Conservation (phyloP, 345 rosid genomes). For the Corymbia maculata region DNA sequence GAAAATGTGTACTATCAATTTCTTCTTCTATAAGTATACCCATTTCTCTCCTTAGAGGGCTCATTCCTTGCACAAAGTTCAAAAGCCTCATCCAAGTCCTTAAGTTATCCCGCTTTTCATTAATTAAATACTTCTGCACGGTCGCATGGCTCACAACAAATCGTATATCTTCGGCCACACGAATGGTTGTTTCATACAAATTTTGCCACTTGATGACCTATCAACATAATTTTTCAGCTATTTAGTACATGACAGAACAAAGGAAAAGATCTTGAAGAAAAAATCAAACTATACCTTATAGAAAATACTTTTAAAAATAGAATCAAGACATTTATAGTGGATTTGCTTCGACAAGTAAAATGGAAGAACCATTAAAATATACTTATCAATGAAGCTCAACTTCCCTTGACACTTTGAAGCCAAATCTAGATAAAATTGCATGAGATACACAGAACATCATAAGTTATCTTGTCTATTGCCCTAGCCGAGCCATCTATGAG, state of each 20-base stretch:
- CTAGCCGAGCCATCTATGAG: not conserved
- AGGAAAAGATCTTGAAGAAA: not conserved
- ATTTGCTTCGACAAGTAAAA: not conserved
- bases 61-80: conserved; percentile 78
- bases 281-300: not conserved
- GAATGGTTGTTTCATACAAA: conserved; percentile 47
- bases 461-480: not conserved
- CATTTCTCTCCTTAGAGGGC: conserved; percentile 80
- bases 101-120: conserved; percentile 46
- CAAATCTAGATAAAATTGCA: not conserved
- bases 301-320: not conserved
- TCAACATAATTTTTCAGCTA: conserved; percentile 6
- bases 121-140: conserved; percentile 55
- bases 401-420: not conserved
- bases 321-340: not conserved
- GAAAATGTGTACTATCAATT: conserved; percentile 39
- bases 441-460: not conserved
- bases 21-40: conserved; percentile 71
- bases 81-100: conserved; percentile 78
- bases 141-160: conserved; percentile 74
- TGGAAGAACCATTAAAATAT: not conserved
- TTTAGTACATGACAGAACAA: not conserved
- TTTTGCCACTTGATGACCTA: conserved; percentile 64
- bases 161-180: conserved; percentile 73
- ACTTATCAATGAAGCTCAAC: not conserved